phyloP scores from a whole-genome alignment of 768 basidiomycete genomes.

The Lentinula lateritia region DNA sequence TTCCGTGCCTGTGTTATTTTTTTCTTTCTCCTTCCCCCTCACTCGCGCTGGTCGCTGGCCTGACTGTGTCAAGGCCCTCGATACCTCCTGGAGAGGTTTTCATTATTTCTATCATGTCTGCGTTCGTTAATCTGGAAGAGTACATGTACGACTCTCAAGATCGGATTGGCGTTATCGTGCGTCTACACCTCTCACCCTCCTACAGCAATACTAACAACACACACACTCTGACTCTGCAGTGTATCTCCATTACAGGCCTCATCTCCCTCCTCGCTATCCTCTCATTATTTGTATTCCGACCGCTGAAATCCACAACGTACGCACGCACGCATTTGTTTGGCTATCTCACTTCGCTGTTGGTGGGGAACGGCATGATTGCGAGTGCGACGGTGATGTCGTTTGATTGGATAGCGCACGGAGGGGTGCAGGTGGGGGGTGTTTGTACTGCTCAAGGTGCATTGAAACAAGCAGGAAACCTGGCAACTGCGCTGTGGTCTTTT shows the following conservation, averaged over 20 bases:
- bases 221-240: background rate
- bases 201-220: background rate
- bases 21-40: background rate
- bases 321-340: slow-evolving; percentile 15
- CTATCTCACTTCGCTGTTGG: slow-evolving; percentile 14
- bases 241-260: slow-evolving; percentile 11
- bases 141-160: slow-evolving; percentile 1
- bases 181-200: background rate
- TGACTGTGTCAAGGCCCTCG: background rate
- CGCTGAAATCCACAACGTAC: background rate
- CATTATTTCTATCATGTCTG: background rate
- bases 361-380: slow-evolving; percentile 16
- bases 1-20: too few relatives aligned
- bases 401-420: slow-evolving; percentile 11
- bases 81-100: background rate
- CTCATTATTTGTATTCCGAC: slow-evolving; percentile 9
- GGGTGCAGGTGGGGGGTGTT: slow-evolving; percentile 6
- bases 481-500: slow-evolving; percentile 30
- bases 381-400: slow-evolving; percentile 13
- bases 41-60: background rate
- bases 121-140: background rate
- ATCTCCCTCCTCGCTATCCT: slow-evolving; percentile 12
- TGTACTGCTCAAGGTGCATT: slow-evolving; percentile 21
- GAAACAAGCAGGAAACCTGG: slow-evolving; percentile 37
- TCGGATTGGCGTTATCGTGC: slow-evolving; percentile 3